phyloP scores from a whole-genome alignment of 2,329 filamentous ascomycete genomes.

The Penicillium sp. region DNA sequence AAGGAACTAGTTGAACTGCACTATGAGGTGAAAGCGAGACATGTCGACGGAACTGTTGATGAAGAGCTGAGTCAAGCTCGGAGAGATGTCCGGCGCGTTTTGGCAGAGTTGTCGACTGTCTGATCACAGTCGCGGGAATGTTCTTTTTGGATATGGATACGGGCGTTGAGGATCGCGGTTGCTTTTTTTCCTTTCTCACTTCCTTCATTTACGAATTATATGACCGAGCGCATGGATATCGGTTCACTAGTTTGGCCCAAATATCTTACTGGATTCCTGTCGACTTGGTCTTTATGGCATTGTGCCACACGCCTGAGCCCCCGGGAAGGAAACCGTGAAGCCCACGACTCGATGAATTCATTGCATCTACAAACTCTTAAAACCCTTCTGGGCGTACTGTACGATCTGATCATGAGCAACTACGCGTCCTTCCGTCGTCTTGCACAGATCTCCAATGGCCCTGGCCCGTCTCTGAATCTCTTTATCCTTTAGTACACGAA shows the following conservation, averaged over 20 bases:
- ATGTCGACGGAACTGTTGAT: conserved; percentile 37
- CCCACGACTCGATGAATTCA: neutral
- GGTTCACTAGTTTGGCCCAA: neutral
- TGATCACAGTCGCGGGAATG: neutral
- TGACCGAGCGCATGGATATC: neutral
- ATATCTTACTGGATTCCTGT: neutral
- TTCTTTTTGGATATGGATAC: neutral
- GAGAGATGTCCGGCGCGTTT: conserved; percentile 38
- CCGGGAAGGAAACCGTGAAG: neutral
- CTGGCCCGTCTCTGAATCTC: conserved; percentile 8
- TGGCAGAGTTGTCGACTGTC: conserved; percentile 27
- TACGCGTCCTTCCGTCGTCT: conserved; percentile 13
- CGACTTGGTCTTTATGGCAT: neutral
- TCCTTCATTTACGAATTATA: neutral
- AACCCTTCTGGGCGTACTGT: conserved; percentile 2
- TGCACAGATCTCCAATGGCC: conserved; percentile 12
- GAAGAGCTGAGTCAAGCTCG: conserved; percentile 44
- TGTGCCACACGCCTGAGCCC: neutral
- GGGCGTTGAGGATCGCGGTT: neutral
- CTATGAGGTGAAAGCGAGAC: conserved; percentile 46
- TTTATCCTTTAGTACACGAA: conserved; percentile 9
- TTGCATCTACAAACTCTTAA: neutral
- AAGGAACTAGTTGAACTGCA: conserved; percentile 52
- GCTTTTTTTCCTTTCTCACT: neutral
- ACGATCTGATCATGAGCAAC: conserved; percentile 17